Conservation (phyloP, 23 red algal genomes). For the Gracilaria caudata region DNA sequence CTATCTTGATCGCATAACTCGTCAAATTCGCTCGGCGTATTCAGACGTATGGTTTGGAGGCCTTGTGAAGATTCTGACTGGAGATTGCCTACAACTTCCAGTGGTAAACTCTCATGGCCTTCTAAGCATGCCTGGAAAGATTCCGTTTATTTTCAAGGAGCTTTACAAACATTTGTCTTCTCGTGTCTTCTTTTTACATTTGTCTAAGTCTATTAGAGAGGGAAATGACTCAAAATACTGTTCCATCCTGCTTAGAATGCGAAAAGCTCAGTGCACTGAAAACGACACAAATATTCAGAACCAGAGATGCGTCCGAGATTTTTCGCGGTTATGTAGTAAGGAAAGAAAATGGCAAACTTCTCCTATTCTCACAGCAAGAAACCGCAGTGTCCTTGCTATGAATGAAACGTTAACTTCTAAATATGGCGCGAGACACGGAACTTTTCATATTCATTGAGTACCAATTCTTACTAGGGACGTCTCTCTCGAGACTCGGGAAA, state of each 20-base stretch:
- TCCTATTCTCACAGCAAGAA: not conserved
- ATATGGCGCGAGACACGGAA: not conserved
- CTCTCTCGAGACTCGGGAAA: not conserved
- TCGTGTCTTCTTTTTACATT: not conserved
- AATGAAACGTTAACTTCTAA: not conserved
- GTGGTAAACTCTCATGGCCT: not conserved
- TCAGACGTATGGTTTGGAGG: not conserved
- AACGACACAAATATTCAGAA: not conserved
- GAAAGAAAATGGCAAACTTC: not conserved
- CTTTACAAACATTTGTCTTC: not conserved
- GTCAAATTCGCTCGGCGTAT: not conserved
- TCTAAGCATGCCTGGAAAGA: not conserved
- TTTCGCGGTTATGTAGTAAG: too few relatives aligned
- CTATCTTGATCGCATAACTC: not conserved
- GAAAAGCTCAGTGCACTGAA: not conserved
- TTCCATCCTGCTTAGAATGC: not conserved
- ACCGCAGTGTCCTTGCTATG: not conserved
- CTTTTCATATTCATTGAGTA: not conserved
- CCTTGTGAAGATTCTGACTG: not conserved
- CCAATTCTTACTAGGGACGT: not conserved
- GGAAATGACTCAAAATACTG: not conserved
- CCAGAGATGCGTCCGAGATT: not conserved
- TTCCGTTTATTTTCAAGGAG: not conserved
- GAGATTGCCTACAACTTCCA: not conserved
- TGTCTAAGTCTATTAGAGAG: not conserved